Base-by-base conservation (phyloP, 371 early-diverging fungal genomes). In the Basidiobolus heterosporus region DNA sequence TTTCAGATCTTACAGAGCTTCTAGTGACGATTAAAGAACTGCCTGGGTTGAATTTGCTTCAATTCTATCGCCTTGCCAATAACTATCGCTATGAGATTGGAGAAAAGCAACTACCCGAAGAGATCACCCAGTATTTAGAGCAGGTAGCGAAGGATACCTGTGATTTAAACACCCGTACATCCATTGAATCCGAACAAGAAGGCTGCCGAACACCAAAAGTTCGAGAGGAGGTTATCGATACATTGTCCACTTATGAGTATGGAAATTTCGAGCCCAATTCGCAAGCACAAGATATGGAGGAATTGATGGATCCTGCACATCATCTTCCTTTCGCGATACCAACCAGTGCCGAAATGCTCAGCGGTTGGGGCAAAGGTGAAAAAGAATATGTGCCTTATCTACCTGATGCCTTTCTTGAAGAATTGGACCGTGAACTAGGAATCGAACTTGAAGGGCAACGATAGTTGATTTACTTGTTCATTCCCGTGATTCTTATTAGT, bases 71-170 rank as follows among this genome's bases (percentile, higher is more conserved):
- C 7, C 70, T 74, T 1, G 74, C 86, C 14, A 66, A 72, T 7
- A 64, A 67, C 36, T 93, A 93, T 57, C 72, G 81, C 7, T 93
- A 88, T 54, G 94, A 93, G 52, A 77, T 85, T 4, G 74, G 73
- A 15, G 94, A 93, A 52, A 44, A 61, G 9, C 57, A 64, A 6
- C 49, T 89, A 23, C 68, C 83, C 4, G 69, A 70, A 13, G 88
- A 81, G 39, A 66, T 90, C 1, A 72, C 69, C 46, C 68, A 69
- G 38, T 86, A 86, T 56, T 74, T 87, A 5, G 55, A 70, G 36
- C 74, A 78, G 37, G 58, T 71, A 8, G 79, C 74, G 18, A 71
- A 74, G 41, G 80, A 80, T 40, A 67, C 70, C 1, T 70, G 69
- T 30, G 70, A 70, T 13, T 59, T 59, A 44, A 62, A 62, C 61